Conservation (phyloP, 2,329 filamentous ascomycete species). For the Paracorniculantispora psalliotae region DNA sequence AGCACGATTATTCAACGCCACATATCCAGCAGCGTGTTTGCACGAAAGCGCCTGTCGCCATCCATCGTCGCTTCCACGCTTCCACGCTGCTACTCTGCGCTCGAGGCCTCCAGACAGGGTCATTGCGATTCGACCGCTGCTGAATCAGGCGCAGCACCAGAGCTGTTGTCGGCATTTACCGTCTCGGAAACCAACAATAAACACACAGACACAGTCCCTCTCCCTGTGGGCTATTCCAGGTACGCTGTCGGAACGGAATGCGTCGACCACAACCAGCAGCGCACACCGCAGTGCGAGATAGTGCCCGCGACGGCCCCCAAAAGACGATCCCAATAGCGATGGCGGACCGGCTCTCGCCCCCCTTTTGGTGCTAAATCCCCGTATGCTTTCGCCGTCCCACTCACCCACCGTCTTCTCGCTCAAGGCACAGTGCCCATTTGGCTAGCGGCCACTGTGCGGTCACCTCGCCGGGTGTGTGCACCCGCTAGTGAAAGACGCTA, state of each 20-base stretch:
- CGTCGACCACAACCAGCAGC: background rate
- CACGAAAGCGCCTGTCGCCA: background rate
- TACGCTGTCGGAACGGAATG: slow-evolving; percentile 1
- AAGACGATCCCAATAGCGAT: slow-evolving; percentile 11
- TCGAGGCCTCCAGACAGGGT: background rate
- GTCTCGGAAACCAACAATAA: background rate
- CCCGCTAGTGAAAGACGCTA: slow-evolving; percentile 6
- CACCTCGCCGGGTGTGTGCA: background rate
- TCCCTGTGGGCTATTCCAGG: background rate
- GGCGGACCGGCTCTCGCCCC: slow-evolving; percentile 8
- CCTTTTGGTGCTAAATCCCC: background rate
- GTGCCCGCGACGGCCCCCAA: slow-evolving; percentile 7
- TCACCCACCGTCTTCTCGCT: background rate
- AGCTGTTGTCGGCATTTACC: background rate
- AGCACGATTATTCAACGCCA: background rate
- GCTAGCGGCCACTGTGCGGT: background rate
- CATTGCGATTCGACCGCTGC: background rate
- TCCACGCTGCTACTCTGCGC: background rate
- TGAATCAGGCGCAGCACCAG: background rate
- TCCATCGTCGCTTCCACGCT: background rate
- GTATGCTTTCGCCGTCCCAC: background rate
- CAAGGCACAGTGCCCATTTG: background rate
- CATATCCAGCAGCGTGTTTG: background rate
- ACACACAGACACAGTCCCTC: background rate
- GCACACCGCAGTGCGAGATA: background rate